Evolutionary conservation across 1,139 yeast species (phyloP).

Genomic region (Meyerozyma elateridarum): DNA sequence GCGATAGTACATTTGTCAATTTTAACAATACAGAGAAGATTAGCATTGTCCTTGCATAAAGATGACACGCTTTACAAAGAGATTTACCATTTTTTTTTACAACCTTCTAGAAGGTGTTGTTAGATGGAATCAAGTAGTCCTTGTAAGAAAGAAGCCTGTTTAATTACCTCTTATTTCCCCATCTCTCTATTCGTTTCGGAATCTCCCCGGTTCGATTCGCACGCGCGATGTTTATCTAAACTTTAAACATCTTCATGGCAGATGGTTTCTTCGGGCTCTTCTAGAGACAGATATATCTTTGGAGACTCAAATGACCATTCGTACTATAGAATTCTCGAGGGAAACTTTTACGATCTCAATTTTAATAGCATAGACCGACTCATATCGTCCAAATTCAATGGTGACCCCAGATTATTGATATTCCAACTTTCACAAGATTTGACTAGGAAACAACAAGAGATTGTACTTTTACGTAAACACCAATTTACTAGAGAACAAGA

Average conservation of each 20-base stretch:
- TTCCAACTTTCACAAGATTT: slow-evolving; percentile 1
- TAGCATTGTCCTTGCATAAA: slow-evolving; percentile 99
- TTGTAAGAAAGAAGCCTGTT: no score
- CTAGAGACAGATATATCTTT: no score
- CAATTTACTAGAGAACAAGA: background rate
- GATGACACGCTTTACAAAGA: slow-evolving; percentile 98
- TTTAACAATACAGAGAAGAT: slow-evolving; percentile 95
- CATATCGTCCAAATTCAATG: background rate
- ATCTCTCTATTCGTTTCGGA: no score
- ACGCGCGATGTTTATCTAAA: background rate
- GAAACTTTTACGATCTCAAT: no score
- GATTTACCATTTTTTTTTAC: slow-evolving; percentile 74
- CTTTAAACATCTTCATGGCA: no score
- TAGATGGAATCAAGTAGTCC: no score
- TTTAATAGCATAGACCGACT: no score
- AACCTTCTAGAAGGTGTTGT: no score
- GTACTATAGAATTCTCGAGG: no score
- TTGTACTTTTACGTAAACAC: background rate
- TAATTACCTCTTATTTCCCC: no score
- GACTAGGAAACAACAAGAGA: slow-evolving; percentile 1
- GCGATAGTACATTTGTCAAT: slow-evolving; percentile 52
- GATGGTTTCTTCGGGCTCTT: no score
- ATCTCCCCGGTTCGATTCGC: slow-evolving; percentile 2
- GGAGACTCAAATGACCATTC: no score
- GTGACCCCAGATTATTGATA: background rate